Evolutionary conservation across 2,329 filamentous ascomycete genomes (phyloP), one percentile per base, ranked within the genome.

Genomic region (Furcasterigmium sp.): DNA sequence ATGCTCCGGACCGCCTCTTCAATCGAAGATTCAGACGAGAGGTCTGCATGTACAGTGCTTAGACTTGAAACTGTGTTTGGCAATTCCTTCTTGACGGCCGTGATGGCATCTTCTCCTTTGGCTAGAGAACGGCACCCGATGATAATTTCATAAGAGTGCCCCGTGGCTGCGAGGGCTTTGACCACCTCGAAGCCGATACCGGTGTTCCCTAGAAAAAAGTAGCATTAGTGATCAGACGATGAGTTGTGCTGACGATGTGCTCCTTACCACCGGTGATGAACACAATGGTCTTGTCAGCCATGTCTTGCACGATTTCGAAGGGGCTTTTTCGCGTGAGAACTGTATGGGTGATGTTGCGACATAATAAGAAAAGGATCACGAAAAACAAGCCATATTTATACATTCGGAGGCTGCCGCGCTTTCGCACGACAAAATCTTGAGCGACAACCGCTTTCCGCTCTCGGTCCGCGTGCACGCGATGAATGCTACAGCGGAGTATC

Each of bases 151-250:
- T 58, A 61, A 0, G 48, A 25, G 19, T 44, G 34, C 9, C 46
- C 19, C 14, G 51, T 51, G 3, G 48, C 41, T 1, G 44, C 29
- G 6, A 59, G 46, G 9, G 54, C 46, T 17, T 51, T 52, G 21
- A 56, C 55, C n/a, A 50, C 38, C 40, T 59, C 48, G 25, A 46
- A 53, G 11, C 56, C 57, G 11, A 60, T 47, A 41, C 58, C 57
- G 13, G 53, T 55, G 48, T 58, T 59, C 11, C 32, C 32, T 35
- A 17, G 3, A 7, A 32, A 32, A 17, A 11, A 26, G 23, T 26
- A 26, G 7, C 7, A 26, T 26, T 26, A 26, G 23, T 7, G 7
- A 26, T 26, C 23, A 11, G 23, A 19, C 8, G n/a, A 6, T 18
- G 11, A 26, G 3, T 14, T 2, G n/a, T 26, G n/a, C 37, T 21